Conservation (phyloP, 768 basidiomycete genomes). For the Strobilomyces dryophilus region DNA sequence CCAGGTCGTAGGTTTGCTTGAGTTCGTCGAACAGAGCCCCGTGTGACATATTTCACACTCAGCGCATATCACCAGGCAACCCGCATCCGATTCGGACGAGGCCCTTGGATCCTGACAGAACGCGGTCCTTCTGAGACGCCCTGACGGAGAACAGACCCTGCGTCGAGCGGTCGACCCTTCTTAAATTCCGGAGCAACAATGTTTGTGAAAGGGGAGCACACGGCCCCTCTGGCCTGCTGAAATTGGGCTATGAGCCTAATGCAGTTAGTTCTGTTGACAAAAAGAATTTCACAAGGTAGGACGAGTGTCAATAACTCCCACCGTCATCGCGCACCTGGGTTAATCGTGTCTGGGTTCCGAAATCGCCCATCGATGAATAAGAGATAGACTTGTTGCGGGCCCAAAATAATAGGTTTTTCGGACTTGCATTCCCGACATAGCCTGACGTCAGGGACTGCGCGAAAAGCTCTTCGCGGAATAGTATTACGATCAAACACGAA, state of each 20-base stretch:
- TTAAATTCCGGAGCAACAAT: no score
- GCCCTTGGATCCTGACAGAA: background rate
- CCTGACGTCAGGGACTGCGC: slow-evolving; percentile 27
- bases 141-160: background rate
- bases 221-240: slow-evolving; percentile 2
- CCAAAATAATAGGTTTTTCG: background rate
- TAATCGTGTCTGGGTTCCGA: background rate
- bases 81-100: background rate
- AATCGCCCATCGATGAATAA: background rate
- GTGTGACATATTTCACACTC: slow-evolving; percentile 13
- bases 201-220: no score
- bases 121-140: background rate
- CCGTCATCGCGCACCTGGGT: background rate
- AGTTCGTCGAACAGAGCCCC: background rate
- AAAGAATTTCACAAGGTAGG: background rate
- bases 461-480: slow-evolving; percentile 15
- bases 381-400: background rate
- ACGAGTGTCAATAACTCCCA: background rate
- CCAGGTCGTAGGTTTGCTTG: background rate
- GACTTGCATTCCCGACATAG: slow-evolving; percentile 1
- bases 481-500: slow-evolving; percentile 5
- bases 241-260: background rate
- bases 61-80: slow-evolving; percentile 9
- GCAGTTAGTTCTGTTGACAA: no score
- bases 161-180: slow-evolving; percentile 1